phyloP scores from a whole-genome alignment of 306 rosid genomes.

The Quercus suber region DNA sequence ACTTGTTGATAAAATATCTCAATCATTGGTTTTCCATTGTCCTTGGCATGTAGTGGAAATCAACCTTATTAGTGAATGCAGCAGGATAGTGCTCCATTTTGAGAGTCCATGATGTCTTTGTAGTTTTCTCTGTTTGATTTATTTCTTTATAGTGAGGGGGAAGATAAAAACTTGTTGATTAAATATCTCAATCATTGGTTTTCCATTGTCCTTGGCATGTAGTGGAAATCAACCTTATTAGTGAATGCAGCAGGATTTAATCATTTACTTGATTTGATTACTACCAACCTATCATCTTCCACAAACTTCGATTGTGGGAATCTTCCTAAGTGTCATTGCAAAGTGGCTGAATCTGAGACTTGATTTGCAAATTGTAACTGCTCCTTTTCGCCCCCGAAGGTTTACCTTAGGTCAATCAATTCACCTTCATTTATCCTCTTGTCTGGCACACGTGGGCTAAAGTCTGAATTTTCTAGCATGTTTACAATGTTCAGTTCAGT shows the following conservation, averaged over 20 bases:
- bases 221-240: background rate
- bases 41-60: background rate
- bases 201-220: background rate
- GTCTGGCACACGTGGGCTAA: background rate
- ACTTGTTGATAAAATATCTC: background rate
- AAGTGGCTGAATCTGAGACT: background rate
- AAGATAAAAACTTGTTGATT: background rate
- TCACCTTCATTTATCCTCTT: background rate
- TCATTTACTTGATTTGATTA: background rate
- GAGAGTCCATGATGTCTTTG: too few species aligned
- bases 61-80: background rate
- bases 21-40: background rate
- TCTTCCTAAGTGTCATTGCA: background rate
- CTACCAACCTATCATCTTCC: background rate
- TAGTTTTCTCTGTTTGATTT: background rate
- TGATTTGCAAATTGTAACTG: background rate
- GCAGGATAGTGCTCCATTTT: background rate
- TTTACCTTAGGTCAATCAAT: background rate
- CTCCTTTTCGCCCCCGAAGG: background rate
- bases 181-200: background rate
- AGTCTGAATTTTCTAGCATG: background rate
- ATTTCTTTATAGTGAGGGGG: background rate
- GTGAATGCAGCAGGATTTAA: background rate
- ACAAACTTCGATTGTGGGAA: background rate
- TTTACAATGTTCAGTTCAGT: background rate